A percentile compares a stretch with the other conserved stretches of the same genome.
phyloP scores from a whole-genome alignment of 2,329 filamentous ascomycete genomes.

The Cladobotryum mycophilum region DNA sequence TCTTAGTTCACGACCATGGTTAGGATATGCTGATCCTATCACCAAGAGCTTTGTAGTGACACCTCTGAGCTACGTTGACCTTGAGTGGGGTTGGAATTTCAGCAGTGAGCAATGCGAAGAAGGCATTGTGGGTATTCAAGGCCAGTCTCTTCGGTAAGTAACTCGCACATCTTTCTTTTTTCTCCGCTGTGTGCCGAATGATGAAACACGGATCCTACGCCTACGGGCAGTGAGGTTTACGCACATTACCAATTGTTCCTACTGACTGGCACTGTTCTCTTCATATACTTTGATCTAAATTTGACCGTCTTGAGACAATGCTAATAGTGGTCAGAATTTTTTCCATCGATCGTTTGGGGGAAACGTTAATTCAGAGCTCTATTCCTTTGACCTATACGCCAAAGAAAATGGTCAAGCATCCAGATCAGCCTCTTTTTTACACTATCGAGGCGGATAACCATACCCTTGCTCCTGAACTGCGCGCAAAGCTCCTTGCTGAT shows the following conservation, averaged over 20 bases:
- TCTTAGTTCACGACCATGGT: conserved; percentile 89
- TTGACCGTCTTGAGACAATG: not conserved
- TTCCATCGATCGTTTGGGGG: conserved; percentile 77
- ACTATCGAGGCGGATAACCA: conserved; percentile 93
- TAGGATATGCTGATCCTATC: conserved; percentile 85
- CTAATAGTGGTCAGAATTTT: conserved; percentile 60
- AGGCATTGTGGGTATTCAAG: conserved; percentile 90
- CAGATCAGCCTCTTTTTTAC: conserved; percentile 84
- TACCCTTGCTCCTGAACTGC: conserved; percentile 73
- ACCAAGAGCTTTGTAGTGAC: conserved; percentile 88
- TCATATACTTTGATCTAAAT: conserved; percentile 1
- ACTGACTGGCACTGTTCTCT: conserved; percentile 57
- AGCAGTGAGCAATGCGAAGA: conserved; percentile 90
- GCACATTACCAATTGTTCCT: conserved; percentile 88
- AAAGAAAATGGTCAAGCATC: conserved; percentile 78
- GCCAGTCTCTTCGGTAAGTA: conserved; percentile 74
- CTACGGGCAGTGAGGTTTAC: conserved; percentile 50
- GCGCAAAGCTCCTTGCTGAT: conserved; percentile 67
- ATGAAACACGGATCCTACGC: conserved; percentile 61
- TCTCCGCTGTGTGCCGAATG: conserved; percentile 38
- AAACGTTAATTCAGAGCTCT: conserved; percentile 79
- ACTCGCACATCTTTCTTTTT: conserved; percentile 21
- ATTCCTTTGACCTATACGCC: conserved; percentile 88
- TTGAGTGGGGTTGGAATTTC: conserved; percentile 96
- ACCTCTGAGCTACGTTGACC: conserved; percentile 76